Conservation (phyloP, 2,329 filamentous ascomycete genomes). For the Fusarium torreyae region DNA sequence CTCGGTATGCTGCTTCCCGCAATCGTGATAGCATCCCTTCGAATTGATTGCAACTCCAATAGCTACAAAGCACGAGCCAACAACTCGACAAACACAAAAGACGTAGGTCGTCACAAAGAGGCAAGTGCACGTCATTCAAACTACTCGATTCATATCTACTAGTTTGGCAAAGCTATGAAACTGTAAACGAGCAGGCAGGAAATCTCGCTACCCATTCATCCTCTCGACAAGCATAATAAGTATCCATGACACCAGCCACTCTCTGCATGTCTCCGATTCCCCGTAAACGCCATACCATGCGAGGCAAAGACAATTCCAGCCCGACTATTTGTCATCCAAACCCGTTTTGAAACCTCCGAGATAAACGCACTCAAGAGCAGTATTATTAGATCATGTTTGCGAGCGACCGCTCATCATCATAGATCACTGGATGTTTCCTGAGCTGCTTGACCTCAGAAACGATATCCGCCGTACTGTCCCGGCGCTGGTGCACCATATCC, state of each 20-base stretch:
- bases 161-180: conserved; percentile 18
- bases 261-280: conserved; percentile 39
- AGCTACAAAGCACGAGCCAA: background rate
- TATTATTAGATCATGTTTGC: conserved; percentile 34
- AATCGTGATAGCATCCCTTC: background rate
- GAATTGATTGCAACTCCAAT: background rate
- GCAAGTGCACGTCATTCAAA: background rate
- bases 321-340: conserved; percentile 39
- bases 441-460: conserved; percentile 48
- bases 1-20: background rate
- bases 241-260: conserved; percentile 34
- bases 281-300: conserved; percentile 51
- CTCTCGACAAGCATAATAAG: conserved; percentile 36
- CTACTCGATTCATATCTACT: conserved; percentile 3
- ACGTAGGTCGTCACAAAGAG: background rate
- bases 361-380: conserved; percentile 12
- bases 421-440: background rate
- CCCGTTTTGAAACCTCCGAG: conserved; percentile 21
- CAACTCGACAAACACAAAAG: background rate
- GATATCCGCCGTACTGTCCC: conserved; percentile 57
- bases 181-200: conserved; percentile 16
- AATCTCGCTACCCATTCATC: conserved; percentile 16
- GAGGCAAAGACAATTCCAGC: conserved; percentile 45
- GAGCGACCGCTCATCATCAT: background rate
- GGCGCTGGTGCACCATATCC: conserved; percentile 53